Base-by-base conservation (phyloP, 2,329 filamentous ascomycete genomes). In the Diaporthe amygdali region DNA sequence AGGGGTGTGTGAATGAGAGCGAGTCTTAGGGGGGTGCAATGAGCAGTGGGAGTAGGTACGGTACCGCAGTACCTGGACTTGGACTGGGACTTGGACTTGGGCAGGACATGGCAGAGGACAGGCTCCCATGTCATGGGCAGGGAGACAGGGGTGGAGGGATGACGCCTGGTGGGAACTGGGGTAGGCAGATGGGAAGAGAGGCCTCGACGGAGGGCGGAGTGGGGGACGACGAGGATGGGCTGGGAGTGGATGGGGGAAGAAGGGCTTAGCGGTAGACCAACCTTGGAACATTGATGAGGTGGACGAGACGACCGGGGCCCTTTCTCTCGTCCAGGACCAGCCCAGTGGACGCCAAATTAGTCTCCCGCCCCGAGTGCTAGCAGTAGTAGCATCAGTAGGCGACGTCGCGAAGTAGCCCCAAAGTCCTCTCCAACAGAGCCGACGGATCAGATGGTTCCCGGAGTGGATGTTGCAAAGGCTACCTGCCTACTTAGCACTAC, bases 261-360 rank as follows among this genome's bases (percentile, higher is more conserved):
- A 47, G 41, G 56, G 59, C 59, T 64, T 64, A 64, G 59, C 44
- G 59, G 41, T 64, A 37, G 59, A 49, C 44, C 59, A 32, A 47
- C 59, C 59, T 64, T 37, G 59, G 59, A 64, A 64, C 30, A 49
- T 37, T 49, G 59, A 64, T 49, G 59, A 64, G 44, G 59, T 64
- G 59, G 59, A 64, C 59, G 44, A 64, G 44, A 64, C 59, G 59
- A 49, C 59, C 32, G 14, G 30, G 59, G 44, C 20, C 30, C n/a
- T n/a, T 49, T 25, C 27, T 64, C 44, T 64, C 5, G 44, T 37
- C 59, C 44, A 64, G 59, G 59, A 37, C 59, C 59, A 49, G 59
- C 59, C 59, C 59, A 47, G 39, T 68, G 39, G 39, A 46, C 51
- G 66, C 66, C 66, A 68, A 68, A 68, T 55, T 68, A 68, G 66